These are phyloP conservation scores for Tricholomella constricta DNA, from an alignment of 768 basidiomycete genomes.

Conservation along the genomic window DNA sequence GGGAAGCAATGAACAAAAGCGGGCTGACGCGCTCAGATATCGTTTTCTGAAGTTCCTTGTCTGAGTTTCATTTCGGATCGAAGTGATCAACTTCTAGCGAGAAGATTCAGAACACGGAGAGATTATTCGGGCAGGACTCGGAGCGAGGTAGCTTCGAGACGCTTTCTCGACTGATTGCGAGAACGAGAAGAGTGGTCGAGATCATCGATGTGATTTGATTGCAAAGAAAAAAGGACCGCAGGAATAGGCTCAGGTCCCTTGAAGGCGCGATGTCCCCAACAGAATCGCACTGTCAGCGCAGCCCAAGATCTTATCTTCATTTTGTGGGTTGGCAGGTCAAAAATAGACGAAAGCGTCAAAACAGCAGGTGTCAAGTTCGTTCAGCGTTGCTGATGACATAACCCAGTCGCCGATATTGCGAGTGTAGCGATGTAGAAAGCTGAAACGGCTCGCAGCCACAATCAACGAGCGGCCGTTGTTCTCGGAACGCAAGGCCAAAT, in stretches of 20 bases:
- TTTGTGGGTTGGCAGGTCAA: constrained; percentile 60
- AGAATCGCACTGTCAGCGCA: constrained; percentile 1
- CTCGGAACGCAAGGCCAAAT: not conserved
- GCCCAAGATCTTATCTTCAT: constrained; percentile 45
- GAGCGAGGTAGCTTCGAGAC: constrained; percentile 31
- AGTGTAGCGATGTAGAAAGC: not conserved
- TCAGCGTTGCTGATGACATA: not conserved
- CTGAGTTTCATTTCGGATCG: not conserved
- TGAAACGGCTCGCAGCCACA: not conserved
- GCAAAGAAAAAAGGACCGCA: constrained; percentile 24
- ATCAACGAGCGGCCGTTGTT: not conserved
- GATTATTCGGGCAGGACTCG: constrained; percentile 37
- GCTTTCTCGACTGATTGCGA: constrained; percentile 12
- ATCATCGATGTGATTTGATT: constrained; percentile 5
- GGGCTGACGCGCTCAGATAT: constrained; percentile 1
- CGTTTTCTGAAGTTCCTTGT: constrained; percentile 3
- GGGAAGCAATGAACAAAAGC: constrained; percentile 13
- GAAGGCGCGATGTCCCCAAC: not conserved
- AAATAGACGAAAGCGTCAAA: constrained; percentile 61
- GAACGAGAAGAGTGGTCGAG: constrained; percentile 10
- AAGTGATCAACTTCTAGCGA: not conserved
- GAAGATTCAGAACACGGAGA: constrained; percentile 11
- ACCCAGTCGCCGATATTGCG: not conserved
- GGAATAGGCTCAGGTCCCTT: constrained; percentile 18
- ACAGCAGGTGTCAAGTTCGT: constrained; percentile 19